Base-by-base conservation (phyloP, 345 rosid species). In the Linum tenue region DNA sequence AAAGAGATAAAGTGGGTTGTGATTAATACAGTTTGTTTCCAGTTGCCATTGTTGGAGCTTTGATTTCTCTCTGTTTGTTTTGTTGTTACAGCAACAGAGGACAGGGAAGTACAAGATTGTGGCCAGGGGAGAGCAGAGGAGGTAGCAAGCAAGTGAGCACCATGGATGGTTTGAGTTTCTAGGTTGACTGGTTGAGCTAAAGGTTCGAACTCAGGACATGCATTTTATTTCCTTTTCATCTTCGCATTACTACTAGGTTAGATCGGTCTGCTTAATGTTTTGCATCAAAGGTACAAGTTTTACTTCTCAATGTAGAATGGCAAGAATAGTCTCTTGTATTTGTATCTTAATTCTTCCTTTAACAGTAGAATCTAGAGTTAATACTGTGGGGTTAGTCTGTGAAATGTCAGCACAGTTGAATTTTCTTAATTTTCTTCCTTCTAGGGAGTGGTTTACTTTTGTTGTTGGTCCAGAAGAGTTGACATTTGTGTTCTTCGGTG, bases 91-190 rank as follows among this genome's bases (percentile, higher is more conserved):
- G 99, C 99, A 88, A 83, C 91, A 86, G 65, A 80, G 71, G 68
- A 86, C 95, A 43, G 99, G 99, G 17, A 94, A 86, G 80, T 94
- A 83, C 92, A 94, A 78, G 95, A 94, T 90, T 70, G 99, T 90
- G 31, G 96, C 99, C 2, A 84, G 88, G 73, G 80, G 80, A 51
- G 72, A 82, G 69, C 71, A 69, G 58, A 76, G 35, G 39, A 75
- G 75, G 73, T 77, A 78, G 74, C 60, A n/a, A 37, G 8, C 2
- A 2, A 37, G 16, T 17, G 11, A 3, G 60, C 12, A 17, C 37
- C 31, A 22, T 22, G 31, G 31, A 22, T 22, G 31, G 31, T 22
- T 22, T 22, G 31, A 22, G 31, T 22, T 22, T 22, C 31, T 22
- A 22, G 31, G 31, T 22, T n/a, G n/a, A n/a, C n/a, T n/a, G n/a